phyloP scores from a whole-genome alignment of 2,329 filamentous ascomycete species.

The Phaeosphaeria sp. region DNA sequence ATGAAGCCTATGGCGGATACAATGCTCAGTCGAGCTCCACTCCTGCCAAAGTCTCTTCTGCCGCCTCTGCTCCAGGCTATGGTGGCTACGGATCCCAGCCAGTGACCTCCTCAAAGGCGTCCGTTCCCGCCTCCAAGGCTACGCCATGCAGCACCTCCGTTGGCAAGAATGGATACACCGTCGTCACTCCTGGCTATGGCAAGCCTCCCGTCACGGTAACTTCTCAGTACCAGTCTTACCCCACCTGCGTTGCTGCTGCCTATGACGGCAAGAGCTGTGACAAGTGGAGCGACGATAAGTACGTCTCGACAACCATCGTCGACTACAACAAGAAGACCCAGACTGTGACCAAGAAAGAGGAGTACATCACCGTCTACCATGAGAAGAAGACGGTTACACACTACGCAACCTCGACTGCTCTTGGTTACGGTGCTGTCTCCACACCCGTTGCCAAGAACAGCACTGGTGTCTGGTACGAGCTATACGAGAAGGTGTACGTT shows the following conservation, averaged over 20 bases:
- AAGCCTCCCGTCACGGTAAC: conserved; percentile 39
- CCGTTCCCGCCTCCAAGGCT: conserved; percentile 18
- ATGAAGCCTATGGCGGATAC: conserved; percentile 25
- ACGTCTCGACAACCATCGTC: conserved; percentile 35
- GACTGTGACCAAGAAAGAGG: conserved; percentile 35
- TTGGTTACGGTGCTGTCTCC: conserved; percentile 13
- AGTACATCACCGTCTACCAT: conserved; percentile 37
- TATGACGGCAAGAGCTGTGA: conserved; percentile 23
- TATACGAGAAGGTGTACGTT: conserved; percentile 38
- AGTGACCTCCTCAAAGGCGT: conserved; percentile 18
- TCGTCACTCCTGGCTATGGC: conserved; percentile 34
- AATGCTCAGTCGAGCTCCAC: conserved; percentile 14
- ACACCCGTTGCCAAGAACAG: conserved; percentile 17
- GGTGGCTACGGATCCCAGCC: conserved; percentile 16
- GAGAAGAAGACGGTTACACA: conserved; percentile 36
- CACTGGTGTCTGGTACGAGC: conserved; percentile 35
- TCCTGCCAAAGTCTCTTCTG: conserved; percentile 14
- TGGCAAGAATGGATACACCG: conserved; percentile 32
- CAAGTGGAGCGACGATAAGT: conserved; percentile 30
- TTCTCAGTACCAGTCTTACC: conserved; percentile 38
- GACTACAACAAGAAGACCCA: conserved; percentile 33
- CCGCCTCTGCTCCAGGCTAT: conserved; percentile 17
- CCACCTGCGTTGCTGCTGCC: conserved; percentile 32
- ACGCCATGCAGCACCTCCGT: conserved; percentile 12
- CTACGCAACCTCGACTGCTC: conserved; percentile 20